Base-by-base conservation (phyloP, 257 asterid genomes). In the Henckelia pumila region DNA sequence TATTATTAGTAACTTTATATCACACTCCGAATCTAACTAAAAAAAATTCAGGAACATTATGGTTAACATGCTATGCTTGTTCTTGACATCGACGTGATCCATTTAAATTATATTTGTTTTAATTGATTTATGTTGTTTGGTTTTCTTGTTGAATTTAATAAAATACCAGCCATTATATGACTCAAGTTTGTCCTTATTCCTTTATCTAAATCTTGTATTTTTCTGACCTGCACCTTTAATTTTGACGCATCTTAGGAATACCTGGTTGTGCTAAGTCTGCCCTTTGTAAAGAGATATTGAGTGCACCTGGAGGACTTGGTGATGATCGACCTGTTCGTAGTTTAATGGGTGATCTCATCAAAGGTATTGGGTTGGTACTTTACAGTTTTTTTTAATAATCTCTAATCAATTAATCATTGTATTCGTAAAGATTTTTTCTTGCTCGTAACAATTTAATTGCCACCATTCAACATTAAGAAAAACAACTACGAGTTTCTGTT, bases 221-320 rank as follows among this genome's bases (percentile, higher is more conserved):
- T n/a, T n/a, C n/a, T n/a, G n/a, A n/a, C n/a, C n/a, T n/a, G n/a
- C n/a, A n/a, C n/a, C n/a, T n/a, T n/a, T n/a, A n/a, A n/a, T n/a
- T n/a, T n/a, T n/a, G n/a, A n/a, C n/a, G 53, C 56, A 60, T 69
- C 50, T 47, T 77, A 90, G 99, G 99, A 74, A 88, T 93, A 80
- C 97, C 99, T 79, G 99, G 99, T 47, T 93, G 97, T 78, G 99
- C 97, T 70, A 93, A 93, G 84, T 93, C 99, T 30, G 97, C 95
- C 25, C 95, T 93, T 60, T 93, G 99, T 78, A 88, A 85, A 79
- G 96, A 88, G 76, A 85, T 93, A 73, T 37, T 88, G 77, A 78
- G 49, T 77, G 67, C 86, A 75, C 85, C 83, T 64, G 92, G 86
- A 59, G 83, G 80, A 70, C 94, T 93, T 74, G 97, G 86, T 62